These are phyloP conservation scores for Ilex paraguariensis DNA, from an alignment of 305 asterid genomes.

Conservation along the genomic window DNA sequence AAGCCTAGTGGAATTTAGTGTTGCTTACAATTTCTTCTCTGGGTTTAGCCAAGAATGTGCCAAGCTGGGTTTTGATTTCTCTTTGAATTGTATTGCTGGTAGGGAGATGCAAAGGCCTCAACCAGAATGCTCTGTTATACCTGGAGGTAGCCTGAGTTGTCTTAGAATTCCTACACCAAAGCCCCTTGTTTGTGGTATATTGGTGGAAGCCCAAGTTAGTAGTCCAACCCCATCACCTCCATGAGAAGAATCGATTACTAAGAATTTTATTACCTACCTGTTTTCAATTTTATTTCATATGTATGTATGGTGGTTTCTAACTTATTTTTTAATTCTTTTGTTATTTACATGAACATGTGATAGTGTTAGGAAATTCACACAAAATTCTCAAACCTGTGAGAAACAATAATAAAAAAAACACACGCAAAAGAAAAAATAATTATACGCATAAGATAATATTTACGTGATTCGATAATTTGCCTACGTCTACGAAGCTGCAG, in stretches of 20 bases:
- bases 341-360: background rate
- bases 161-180: constrained; percentile 56
- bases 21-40: constrained; percentile 68
- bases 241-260: background rate
- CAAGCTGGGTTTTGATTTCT: constrained; percentile 64
- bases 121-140: constrained; percentile 63
- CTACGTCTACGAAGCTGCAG: too few relatives aligned
- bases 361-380: too few relatives aligned
- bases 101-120: constrained; percentile 59
- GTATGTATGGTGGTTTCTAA: background rate
- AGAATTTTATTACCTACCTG: too few relatives aligned
- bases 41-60: constrained; percentile 63
- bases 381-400: too few relatives aligned
- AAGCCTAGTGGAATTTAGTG: constrained; percentile 47
- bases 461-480: too few relatives aligned
- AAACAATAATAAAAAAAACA: too few relatives aligned
- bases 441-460: too few relatives aligned
- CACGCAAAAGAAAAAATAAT: too few relatives aligned
- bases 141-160: constrained; percentile 64
- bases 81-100: constrained; percentile 77
- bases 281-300: too few relatives aligned
- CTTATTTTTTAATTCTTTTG: background rate
- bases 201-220: constrained; percentile 19
- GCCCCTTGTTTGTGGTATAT: constrained; percentile 54
- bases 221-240: constrained; percentile 22